Conservation (phyloP, 208 protist genomes). For the Leishmania martiniquensis region DNA sequence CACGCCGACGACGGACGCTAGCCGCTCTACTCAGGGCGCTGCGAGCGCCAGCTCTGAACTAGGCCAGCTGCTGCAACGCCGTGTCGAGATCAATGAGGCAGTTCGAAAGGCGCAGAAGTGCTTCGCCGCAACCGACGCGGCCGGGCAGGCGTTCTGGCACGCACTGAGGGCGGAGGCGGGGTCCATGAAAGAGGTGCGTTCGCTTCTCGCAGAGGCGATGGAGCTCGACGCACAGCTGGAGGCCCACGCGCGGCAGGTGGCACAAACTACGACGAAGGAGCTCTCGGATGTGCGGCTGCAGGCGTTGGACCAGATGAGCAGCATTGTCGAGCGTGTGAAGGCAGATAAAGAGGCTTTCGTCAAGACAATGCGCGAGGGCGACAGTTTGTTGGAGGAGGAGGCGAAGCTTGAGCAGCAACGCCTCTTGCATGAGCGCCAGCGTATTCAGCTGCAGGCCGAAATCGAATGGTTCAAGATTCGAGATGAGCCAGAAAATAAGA, state of each 20-base stretch:
- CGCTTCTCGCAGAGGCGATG: conserved; percentile 38
- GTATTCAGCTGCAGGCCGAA: conserved; percentile 75
- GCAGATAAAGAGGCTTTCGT: conserved; percentile 42
- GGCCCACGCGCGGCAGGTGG: conserved; percentile 34
- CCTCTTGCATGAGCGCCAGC: conserved; percentile 58
- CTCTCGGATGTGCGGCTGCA: conserved; percentile 48
- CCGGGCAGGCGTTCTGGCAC: conserved; percentile 26
- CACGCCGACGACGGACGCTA: background rate
- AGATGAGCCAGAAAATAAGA: conserved; percentile 51
- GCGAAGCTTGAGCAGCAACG: conserved; percentile 63
- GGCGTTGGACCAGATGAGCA: conserved; percentile 41
- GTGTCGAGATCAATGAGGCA: conserved; percentile 36
- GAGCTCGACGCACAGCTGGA: conserved; percentile 36
- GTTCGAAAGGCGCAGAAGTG: conserved; percentile 36
- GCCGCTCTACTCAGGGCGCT: background rate
- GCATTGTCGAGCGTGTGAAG: conserved; percentile 33
- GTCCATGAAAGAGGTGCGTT: conserved; percentile 22
- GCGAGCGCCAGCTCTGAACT: conserved; percentile 12
- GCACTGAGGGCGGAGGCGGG: conserved; percentile 37
- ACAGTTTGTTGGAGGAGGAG: conserved; percentile 54
- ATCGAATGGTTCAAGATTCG: conserved; percentile 76
- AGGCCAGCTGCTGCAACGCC: conserved; percentile 32
- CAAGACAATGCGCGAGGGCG: conserved; percentile 44
- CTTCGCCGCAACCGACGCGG: conserved; percentile 41
- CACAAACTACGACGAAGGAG: conserved; percentile 39